These are phyloP conservation scores for Blastobotrys capitulatus DNA, from an alignment of 1,139 yeast genomes.

Conservation along the genomic window DNA sequence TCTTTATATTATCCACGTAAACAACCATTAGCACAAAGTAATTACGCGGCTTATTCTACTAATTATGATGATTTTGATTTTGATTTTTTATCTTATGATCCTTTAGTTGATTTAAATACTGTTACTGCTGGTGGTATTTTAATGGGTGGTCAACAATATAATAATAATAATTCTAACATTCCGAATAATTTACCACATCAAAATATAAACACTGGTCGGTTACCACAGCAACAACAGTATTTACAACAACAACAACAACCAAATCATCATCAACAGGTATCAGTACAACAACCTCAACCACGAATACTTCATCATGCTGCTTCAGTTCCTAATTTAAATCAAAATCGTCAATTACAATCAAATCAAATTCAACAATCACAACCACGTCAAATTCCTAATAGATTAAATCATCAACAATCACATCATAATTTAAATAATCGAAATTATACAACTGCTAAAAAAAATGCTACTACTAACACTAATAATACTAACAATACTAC, in stretches of 20 bases:
- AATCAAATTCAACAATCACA: not conserved
- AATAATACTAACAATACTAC: not conserved
- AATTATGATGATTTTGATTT: slow-evolving; percentile 7
- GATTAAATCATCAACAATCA: not conserved
- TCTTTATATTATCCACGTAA: not conserved
- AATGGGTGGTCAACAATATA: not conserved
- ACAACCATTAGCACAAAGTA: not conserved
- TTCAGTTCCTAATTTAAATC: not conserved
- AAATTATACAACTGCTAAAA: not conserved
- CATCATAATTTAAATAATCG: not conserved
- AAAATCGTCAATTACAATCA: not conserved
- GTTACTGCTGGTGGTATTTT: not conserved
- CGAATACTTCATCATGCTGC: not conserved
- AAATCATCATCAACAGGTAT: not conserved
- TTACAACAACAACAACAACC: not conserved
- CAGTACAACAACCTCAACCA: not conserved
- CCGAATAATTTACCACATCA: not conserved
- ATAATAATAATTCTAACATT: not conserved
- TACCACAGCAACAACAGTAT: slow-evolving; percentile 8
- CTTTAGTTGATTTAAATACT: not conserved
- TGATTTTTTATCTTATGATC: not conserved
- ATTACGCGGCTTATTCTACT: not conserved
- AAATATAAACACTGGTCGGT: slow-evolving; percentile 3
- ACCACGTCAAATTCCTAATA: not conserved
- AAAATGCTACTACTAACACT: not conserved